Conservation (phyloP, 129 eudicot genomes). For the Daucus carota region DH1_v3.0 NC_030381.2:50565001-50565500, state of each 20-base stretch:
- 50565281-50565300: too few relatives aligned
- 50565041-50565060: conserved; percentile 78
- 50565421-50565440: conserved; percentile 90
- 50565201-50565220: conserved; percentile 68
- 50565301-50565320: too few relatives aligned
- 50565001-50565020: background rate
- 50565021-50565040: conserved; percentile 38
- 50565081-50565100: conserved; percentile 62
- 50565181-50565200: conserved; percentile 58
- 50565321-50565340: conserved; percentile 36
- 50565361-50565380: conserved; percentile 56
- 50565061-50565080: conserved; percentile 57
- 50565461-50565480: conserved; percentile 51
- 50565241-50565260: conserved; percentile 90
- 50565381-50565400: conserved; percentile 77
- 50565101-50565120: conserved; percentile 59
- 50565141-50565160: conserved; percentile 47
- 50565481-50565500: conserved; percentile 44
- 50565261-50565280: too few relatives aligned
- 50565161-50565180: conserved; percentile 83
- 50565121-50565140: conserved; percentile 38
- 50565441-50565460: conserved; percentile 69
- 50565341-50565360: conserved; percentile 76
- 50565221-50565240: conserved; percentile 71
- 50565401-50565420: conserved; percentile 65